phyloP scores from a whole-genome alignment of 495 filamentous ascomycete genomes.

The Lophiotrema nucula region DNA sequence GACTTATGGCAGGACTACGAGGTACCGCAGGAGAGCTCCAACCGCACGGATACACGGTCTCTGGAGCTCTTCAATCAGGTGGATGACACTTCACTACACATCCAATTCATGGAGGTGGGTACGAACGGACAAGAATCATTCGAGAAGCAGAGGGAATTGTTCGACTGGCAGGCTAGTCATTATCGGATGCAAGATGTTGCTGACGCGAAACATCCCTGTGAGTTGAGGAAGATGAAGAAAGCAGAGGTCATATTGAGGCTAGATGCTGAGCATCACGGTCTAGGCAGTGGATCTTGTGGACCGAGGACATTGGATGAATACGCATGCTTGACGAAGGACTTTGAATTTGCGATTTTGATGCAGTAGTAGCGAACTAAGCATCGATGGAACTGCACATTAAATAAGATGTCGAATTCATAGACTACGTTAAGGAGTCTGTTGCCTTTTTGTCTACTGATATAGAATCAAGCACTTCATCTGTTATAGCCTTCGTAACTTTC shows the following conservation, averaged over 20 bases:
- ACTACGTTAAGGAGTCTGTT: too few species aligned
- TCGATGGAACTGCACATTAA: too few species aligned
- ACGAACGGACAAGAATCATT: too few species aligned
- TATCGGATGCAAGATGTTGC: conserved; percentile 57
- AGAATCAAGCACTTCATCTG: too few species aligned
- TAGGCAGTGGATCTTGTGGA: conserved; percentile 63
- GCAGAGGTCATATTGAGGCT: conserved; percentile 57
- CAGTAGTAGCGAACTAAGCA: not conserved
- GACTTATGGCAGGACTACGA: conserved; percentile 60
- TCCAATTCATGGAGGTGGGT: conserved; percentile 40
- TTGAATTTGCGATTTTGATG: conserved; percentile 38
- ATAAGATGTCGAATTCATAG: too few species aligned
- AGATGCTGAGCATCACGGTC: conserved; percentile 56
- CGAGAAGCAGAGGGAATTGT: conserved; percentile 38
- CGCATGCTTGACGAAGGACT: conserved; percentile 39
- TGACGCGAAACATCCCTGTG: conserved; percentile 57
- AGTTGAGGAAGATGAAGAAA: conserved; percentile 52
- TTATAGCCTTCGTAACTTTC: too few species aligned
- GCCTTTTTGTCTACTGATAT: not conserved
- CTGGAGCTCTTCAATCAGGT: conserved; percentile 45
- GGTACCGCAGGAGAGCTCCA: conserved; percentile 62
- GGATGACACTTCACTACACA: conserved; percentile 39
- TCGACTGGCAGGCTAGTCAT: conserved; percentile 57
- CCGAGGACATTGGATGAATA: conserved; percentile 56
- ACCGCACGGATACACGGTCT: conserved; percentile 61